Evolutionary conservation across 106 monocot species (phyloP), one percentile per base, ranked within the genome.

Genomic region (Iris macrosiphon): DNA sequence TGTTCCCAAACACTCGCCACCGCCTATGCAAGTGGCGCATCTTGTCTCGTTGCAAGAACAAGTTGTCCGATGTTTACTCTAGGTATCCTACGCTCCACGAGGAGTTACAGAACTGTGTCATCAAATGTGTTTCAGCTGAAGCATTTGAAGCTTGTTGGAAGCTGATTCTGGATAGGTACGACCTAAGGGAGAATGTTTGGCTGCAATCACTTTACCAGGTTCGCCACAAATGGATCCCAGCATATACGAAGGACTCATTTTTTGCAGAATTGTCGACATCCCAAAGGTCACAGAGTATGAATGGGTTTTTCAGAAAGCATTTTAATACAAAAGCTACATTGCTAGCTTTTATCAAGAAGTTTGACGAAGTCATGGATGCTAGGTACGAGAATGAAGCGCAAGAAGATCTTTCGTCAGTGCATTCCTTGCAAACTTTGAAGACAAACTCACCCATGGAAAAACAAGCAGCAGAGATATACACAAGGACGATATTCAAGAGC

Each of bases 21-120:
- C 65, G 87, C 21, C 46, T 82, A 16, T 87, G 87, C 38, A 78
- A 64, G 55, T 82, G 78, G 81, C 49, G 70, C 0, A 68, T 87
- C 47, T 74, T 87, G 22, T 73, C 80, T 46, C 59, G 73, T 61
- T 81, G 80, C 75, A 81, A 82, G 65, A 77, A 81, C 54, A 87
- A 72, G 60, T 17, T 87, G 33, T 60, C 60, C 21, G 73, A 78
- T 58, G 45, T 72, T 18, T 75, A 64, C 64, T 47, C 57, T 21
- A 72, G 55, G 40, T 72, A 60, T 60, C 74, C 74, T 43, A 40
- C 71, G 25, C 28, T 87, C 57, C 53, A 71, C 27, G 65, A 65
- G 22, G 87, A 87, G 13, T 45, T 87, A 21, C 71, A 75, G 25
- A 71, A 47, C 52, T 87, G 77, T 46, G 59, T 87, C 20, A 61